Conservation (phyloP, 164 flowering plant genomes). For the Berberis thunbergii region DNA sequence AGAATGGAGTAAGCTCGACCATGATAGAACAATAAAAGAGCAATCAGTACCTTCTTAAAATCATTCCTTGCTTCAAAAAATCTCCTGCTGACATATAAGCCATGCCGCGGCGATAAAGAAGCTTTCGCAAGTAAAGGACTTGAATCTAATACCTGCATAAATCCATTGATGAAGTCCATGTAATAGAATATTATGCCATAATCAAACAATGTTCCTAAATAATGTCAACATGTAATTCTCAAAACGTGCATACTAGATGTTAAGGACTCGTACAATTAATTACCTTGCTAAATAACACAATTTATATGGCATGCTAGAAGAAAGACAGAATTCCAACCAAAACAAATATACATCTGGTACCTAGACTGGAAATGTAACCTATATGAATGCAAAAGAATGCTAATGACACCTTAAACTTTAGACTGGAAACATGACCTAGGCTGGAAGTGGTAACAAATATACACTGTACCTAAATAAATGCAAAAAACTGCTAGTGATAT, state of each 20-base stretch:
- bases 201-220: background rate
- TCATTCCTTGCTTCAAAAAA: conserved; percentile 85
- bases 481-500: too few species aligned
- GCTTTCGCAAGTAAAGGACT: conserved; percentile 87
- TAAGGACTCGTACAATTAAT: too few species aligned
- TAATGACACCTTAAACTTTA: too few species aligned
- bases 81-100: conserved; percentile 88
- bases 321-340: too few species aligned
- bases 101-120: conserved; percentile 95
- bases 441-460: too few species aligned
- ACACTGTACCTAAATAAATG: too few species aligned
- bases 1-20: background rate
- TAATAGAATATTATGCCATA: background rate
- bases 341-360: too few species aligned
- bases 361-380: too few species aligned
- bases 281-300: too few species aligned
- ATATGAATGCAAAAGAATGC: too few species aligned
- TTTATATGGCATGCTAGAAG: too few species aligned
- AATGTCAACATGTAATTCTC: background rate
- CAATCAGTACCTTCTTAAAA: conserved; percentile 54
- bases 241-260: background rate
- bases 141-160: conserved; percentile 71
- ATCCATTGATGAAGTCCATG: background rate
- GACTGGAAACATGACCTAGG: too few species aligned
- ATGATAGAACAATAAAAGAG: background rate